phyloP scores from a whole-genome alignment of 495 filamentous ascomycete species.

The Lasiosphaeria hispida region DNA sequence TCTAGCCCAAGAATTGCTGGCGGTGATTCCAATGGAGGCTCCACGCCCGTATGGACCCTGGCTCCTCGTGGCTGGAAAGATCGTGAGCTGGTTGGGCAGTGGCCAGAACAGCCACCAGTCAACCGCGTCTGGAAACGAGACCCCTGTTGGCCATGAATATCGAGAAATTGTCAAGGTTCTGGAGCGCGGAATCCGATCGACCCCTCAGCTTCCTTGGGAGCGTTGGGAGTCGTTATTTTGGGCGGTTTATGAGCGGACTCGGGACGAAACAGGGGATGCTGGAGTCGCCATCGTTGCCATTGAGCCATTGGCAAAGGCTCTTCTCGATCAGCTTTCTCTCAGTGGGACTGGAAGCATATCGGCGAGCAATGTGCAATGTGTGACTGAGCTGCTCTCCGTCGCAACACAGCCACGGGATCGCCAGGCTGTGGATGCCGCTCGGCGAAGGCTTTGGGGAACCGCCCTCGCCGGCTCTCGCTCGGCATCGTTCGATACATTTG shows the following conservation, averaged over 20 bases:
- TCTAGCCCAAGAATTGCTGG: constrained; percentile 41
- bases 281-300: constrained; percentile 59
- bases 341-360: background rate
- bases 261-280: constrained; percentile 63
- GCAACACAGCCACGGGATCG: constrained; percentile 49
- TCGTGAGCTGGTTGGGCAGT: constrained; percentile 30
- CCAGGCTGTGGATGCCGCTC: constrained; percentile 57
- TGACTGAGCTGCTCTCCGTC: constrained; percentile 34
- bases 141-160: constrained; percentile 56
- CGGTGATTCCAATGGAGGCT: constrained; percentile 35
- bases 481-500: constrained; percentile 56
- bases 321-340: constrained; percentile 33
- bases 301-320: constrained; percentile 64
- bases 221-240: constrained; percentile 63
- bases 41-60: constrained; percentile 41
- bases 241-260: constrained; percentile 55
- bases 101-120: constrained; percentile 34
- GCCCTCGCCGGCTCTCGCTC: constrained; percentile 40
- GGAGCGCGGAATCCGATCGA: constrained; percentile 56
- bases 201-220: constrained; percentile 40
- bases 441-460: constrained; percentile 59
- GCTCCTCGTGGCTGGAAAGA: constrained; percentile 38
- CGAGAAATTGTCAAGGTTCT: constrained; percentile 68
- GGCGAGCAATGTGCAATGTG: constrained; percentile 29
- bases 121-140: constrained; percentile 31